Base-by-base conservation (phyloP, 2,329 filamentous ascomycete species). In the Periglandula ipomoeae region DNA sequence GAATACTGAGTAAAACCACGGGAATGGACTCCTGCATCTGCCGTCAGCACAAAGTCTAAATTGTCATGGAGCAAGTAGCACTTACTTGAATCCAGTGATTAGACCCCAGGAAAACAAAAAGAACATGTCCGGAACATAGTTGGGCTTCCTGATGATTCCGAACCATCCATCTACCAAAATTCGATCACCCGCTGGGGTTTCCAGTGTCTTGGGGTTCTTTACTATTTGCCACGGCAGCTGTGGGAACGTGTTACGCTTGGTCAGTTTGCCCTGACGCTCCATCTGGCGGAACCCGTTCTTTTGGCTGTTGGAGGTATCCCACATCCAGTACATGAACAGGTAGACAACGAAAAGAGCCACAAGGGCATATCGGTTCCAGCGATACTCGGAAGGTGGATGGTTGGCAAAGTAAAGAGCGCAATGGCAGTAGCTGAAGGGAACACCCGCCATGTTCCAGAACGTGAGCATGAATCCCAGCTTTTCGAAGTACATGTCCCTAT, bases 391-490 rank as follows among this genome's bases (percentile, higher is more conserved):
- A 0, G 90, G 86, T 59, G 85, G 70, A 65, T 94, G 89, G 67
- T 86, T 90, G 56, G 89, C 89, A 45, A 95, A 77, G 70, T 87
- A 95, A 59, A 95, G 81, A 44, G 87, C 91, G 77, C 87, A 93
- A 74, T 95, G 89, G 72, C 89, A 95, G 76, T 95, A 95, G 48
- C 83, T 89, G 46, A 95, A 76, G 13, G 89, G 89, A 23, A 95
- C 89, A 56, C 89, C 89, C 42, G 89, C 89, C 64, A 95, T 74
- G 69, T 95, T 95, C 89, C 89, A 95, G 79, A 95, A 95, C 67
- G 94, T 94, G 56, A 95, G 79, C 89, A 95, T 95, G 74, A 95
- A 95, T 46, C 89, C 89, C 81, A 87, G 90, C 71, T 95, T 95
- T 75, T 95, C 89, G 60, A 89, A 91, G 74, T 94, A 95, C 85